Conservation (phyloP, 2,329 filamentous ascomycete species). For the Colletotrichum gloeosporioides region DNA sequence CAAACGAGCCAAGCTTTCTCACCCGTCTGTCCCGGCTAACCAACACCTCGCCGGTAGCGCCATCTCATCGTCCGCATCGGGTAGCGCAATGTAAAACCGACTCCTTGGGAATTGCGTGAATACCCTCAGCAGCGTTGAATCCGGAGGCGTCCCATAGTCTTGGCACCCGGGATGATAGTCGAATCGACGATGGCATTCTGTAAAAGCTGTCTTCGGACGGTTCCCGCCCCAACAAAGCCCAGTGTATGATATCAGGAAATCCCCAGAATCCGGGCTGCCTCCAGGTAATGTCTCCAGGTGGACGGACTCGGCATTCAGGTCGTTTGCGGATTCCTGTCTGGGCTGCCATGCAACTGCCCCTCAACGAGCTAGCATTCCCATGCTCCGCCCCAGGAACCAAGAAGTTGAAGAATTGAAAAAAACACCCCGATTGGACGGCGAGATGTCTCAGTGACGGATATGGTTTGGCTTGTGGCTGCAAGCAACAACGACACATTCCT, state of each 20-base stretch:
- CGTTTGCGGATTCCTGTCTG: conserved; percentile 3
- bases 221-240: neutral
- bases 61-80: neutral
- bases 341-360: neutral
- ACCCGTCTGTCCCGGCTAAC: neutral
- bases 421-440: neutral
- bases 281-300: neutral
- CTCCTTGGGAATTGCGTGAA: neutral
- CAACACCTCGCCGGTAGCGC: neutral
- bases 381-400: neutral
- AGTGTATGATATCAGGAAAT: neutral
- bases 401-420: neutral
- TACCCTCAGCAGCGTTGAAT: neutral
- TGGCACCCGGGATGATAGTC: neutral
- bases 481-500: conserved; percentile 10
- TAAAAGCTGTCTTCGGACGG: neutral
- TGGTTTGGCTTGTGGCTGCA: conserved; percentile 5
- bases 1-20: neutral
- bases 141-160: neutral
- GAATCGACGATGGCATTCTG: neutral
- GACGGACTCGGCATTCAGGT: neutral
- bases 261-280: neutral
- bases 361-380: neutral
- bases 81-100: neutral
- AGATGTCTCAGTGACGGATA: conserved; percentile 1